phyloP scores from a whole-genome alignment of 2,329 filamentous ascomycete genomes.

The Didymella pinodella region DNA sequence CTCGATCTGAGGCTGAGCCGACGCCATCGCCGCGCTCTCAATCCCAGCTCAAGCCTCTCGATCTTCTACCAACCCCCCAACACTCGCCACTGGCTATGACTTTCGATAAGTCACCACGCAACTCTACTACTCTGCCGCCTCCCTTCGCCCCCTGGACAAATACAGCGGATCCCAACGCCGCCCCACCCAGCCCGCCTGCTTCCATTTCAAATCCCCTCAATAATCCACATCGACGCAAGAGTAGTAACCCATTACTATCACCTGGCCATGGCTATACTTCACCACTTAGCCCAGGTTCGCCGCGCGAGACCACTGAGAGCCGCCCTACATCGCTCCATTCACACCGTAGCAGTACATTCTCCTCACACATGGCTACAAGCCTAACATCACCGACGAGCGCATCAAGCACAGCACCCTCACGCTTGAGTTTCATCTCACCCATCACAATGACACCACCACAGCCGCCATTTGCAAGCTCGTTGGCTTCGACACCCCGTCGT shows the following conservation, averaged over 20 bases:
- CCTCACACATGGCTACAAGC: constrained; percentile 20
- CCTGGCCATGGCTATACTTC: constrained; percentile 6
- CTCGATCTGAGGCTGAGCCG: constrained; percentile 4
- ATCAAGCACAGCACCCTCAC: constrained; percentile 18
- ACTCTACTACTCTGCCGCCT: constrained; percentile 28
- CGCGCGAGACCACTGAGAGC: constrained; percentile 10
- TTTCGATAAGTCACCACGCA: constrained; percentile 17
- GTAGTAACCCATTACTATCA: constrained; percentile 14
- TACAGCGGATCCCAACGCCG: constrained; percentile 4
- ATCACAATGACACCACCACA: constrained; percentile 12
- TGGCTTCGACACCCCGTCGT: constrained; percentile 20
- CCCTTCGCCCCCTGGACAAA: constrained; percentile 38
- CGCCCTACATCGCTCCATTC: constrained; percentile 31
- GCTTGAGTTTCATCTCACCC: constrained; percentile 17
- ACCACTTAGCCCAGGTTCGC: constrained; percentile 15
- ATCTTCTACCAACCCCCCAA: constrained; percentile 33
- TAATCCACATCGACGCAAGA: constrained; percentile 21
- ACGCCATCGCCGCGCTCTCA: constrained; percentile 13
- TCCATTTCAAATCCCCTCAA: constrained; percentile 18
- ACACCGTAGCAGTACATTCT: constrained; percentile 26
- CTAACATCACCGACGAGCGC: constrained; percentile 23
- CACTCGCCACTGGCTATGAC: constrained; percentile 32
- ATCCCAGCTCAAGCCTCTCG: constrained; percentile 21
- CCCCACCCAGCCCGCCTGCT: constrained; percentile 31
- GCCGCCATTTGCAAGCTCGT: constrained; percentile 12